Evolutionary conservation across 164 flowering plant genomes (phyloP).

Genomic region (Piper longum): DNA sequence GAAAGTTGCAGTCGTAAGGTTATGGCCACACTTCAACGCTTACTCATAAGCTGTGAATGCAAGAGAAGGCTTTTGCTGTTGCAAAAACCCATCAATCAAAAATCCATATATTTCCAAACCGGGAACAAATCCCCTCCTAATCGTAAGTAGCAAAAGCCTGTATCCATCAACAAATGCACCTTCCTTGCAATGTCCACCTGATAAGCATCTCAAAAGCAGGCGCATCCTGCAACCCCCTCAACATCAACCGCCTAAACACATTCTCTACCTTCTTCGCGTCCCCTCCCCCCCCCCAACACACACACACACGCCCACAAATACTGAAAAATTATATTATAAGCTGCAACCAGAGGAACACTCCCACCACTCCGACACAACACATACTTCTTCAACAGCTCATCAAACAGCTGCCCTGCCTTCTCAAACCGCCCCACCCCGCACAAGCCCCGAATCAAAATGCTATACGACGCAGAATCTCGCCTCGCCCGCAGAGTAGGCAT

Average conservation of each 20-base stretch:
- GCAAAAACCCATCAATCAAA: constrained; percentile 44
- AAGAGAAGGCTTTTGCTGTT: constrained; percentile 27
- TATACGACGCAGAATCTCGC: constrained; percentile 69
- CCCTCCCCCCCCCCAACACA: constrained; percentile 41
- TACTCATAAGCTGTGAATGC: constrained; percentile 48
- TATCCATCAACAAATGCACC: constrained; percentile 20
- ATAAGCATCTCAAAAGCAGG: constrained; percentile 48
- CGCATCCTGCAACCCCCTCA: constrained; percentile 66
- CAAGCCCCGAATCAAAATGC: constrained; percentile 49
- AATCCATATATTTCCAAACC: constrained; percentile 39
- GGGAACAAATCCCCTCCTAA: constrained; percentile 55
- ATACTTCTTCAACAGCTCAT: constrained; percentile 41
- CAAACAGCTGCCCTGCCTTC: constrained; percentile 48
- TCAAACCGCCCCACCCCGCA: constrained; percentile 32
- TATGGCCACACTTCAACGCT: constrained; percentile 57
- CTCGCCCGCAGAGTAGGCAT: constrained; percentile 32
- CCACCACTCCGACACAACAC: constrained; percentile 33
- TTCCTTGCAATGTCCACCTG: constrained; percentile 69
- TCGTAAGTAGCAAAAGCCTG: constrained; percentile 41
- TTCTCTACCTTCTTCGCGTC: constrained; percentile 51
- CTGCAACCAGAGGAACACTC: constrained; percentile 33
- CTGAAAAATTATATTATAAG: constrained; percentile 48
- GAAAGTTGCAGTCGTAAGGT: constrained; percentile 36
- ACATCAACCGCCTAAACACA: constrained; percentile 54
- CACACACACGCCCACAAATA: no score